A percentile compares a stretch with the other conserved stretches of the same genome.
phyloP scores from a whole-genome alignment of 352 stramenopile genomes.

The Globisporangium megalacanthum region DNA sequence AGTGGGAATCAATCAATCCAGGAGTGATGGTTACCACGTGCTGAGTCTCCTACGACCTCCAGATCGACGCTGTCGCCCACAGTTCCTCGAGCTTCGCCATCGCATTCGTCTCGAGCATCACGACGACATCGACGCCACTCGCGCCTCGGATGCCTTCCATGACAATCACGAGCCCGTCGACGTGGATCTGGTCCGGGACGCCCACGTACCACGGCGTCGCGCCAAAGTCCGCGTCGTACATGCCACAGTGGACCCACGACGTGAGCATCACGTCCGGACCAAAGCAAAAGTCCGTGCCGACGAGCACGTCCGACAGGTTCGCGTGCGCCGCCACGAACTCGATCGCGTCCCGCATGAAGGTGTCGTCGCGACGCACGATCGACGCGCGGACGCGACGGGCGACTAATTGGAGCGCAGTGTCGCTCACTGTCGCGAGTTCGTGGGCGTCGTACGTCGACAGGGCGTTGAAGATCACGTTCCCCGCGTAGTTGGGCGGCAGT shows the following conservation, averaged over 20 bases:
- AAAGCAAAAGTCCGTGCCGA: slow-evolving; percentile 42
- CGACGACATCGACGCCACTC: slow-evolving; percentile 35
- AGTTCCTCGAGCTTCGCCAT: slow-evolving; percentile 34
- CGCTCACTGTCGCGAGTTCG: slow-evolving; percentile 19
- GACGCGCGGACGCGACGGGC: slow-evolving; percentile 37
- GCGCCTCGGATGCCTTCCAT: slow-evolving; percentile 33
- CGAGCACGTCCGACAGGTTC: slow-evolving; percentile 26
- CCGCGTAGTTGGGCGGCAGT: slow-evolving; percentile 34
- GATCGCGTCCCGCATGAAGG: slow-evolving; percentile 42
- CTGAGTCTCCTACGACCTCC: not conserved
- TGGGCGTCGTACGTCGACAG: slow-evolving; percentile 27
- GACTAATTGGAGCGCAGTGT: slow-evolving; percentile 15
- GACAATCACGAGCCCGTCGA: slow-evolving; percentile 40
- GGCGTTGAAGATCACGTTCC: slow-evolving; percentile 54
- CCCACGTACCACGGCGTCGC: slow-evolving; percentile 32
- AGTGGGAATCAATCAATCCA: too few species aligned
- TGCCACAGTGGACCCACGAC: slow-evolving; percentile 48
- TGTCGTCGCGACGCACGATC: slow-evolving; percentile 30
- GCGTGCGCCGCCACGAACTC: slow-evolving; percentile 34
- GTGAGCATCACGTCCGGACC: slow-evolving; percentile 56
- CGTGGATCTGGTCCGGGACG: slow-evolving; percentile 23
- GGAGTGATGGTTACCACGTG: not conserved
- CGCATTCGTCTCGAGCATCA: slow-evolving; percentile 29
- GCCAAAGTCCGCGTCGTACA: slow-evolving; percentile 56
- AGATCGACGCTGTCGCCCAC: slow-evolving; percentile 17